Conservation (phyloP, 345 rosid genomes). For the Murraya koenigii region DNA sequence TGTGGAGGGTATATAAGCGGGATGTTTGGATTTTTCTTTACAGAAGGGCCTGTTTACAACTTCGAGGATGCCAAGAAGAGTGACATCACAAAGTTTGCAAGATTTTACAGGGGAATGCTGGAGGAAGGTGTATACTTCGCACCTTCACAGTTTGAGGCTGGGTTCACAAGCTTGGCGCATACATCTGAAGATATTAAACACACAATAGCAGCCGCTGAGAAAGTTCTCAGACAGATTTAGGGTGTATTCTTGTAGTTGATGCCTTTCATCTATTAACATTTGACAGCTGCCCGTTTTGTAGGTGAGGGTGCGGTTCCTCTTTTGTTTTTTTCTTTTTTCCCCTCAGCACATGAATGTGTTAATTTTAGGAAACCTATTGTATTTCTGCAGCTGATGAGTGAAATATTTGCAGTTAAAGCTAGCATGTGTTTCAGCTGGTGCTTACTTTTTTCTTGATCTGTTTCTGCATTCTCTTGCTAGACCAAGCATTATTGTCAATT, state of each 20-base stretch:
- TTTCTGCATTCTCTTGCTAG: not conserved
- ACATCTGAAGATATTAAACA: slow-evolving; percentile 61
- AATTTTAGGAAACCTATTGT: not conserved
- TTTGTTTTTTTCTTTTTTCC: not conserved
- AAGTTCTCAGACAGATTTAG: slow-evolving; percentile 63
- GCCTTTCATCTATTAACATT: not conserved
- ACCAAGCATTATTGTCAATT: not conserved
- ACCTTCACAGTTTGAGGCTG: slow-evolving; percentile 97
- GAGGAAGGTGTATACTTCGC: slow-evolving; percentile 96
- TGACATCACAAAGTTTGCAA: slow-evolving; percentile 71
- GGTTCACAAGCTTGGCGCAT: slow-evolving; percentile 94
- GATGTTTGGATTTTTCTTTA: slow-evolving; percentile 97
- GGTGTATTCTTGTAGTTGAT: not conserved
- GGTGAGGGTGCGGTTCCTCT: not conserved
- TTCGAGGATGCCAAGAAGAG: slow-evolving; percentile 86
- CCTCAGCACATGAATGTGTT: slow-evolving; percentile 2
- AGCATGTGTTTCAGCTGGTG: not conserved
- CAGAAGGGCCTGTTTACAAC: slow-evolving; percentile 79
- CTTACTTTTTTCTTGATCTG: not conserved
- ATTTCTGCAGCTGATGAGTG: slow-evolving; percentile 12
- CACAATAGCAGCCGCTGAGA: slow-evolving; percentile 83
- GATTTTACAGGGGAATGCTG: slow-evolving; percentile 76
- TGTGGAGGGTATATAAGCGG: slow-evolving; percentile 81
- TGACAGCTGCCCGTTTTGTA: slow-evolving; percentile 17
- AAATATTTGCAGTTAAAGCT: slow-evolving; percentile 1